These are phyloP conservation scores for Boletellus emodensis DNA, from an alignment of 768 basidiomycete genomes.

Conservation along the genomic window DNA sequence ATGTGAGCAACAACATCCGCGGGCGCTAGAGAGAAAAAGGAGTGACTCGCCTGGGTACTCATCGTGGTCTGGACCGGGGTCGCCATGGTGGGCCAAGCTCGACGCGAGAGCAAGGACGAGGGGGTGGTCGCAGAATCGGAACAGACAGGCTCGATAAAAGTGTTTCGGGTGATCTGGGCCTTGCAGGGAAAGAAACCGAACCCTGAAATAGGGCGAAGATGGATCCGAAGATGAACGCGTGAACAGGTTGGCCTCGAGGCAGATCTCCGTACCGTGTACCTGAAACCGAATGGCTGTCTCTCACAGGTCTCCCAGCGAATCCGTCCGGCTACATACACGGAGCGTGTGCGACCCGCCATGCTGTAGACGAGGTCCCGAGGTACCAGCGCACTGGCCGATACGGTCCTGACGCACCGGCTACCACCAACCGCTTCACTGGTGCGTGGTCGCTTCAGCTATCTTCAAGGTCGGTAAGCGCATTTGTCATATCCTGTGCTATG, in stretches of 20 bases:
- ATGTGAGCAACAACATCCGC: neutral
- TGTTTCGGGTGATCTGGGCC: neutral
- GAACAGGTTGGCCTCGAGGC: constrained; percentile 19
- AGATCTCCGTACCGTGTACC: constrained; percentile 10
- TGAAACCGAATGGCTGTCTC: constrained; percentile 3
- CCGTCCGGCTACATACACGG: neutral
- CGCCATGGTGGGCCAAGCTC: too few species aligned
- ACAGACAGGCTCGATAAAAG: constrained; percentile 3
- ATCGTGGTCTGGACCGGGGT: neutral
- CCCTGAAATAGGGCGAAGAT: constrained; percentile 7
- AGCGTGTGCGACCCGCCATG: too few species aligned
- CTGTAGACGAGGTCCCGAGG: too few species aligned
- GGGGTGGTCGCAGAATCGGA: neutral
- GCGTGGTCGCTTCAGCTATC: too few species aligned
- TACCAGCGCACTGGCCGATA: too few species aligned
- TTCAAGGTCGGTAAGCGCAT: too few species aligned
- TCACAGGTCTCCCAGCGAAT: constrained; percentile 1
- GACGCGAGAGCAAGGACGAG: neutral
- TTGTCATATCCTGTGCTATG: too few species aligned
- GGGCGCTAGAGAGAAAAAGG: neutral
- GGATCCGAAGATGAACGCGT: constrained; percentile 18
- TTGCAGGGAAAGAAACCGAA: constrained; percentile 8
- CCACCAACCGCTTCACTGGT: too few species aligned
- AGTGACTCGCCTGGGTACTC: constrained; percentile 16
- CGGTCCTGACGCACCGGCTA: too few species aligned